Evolutionary conservation across 768 basidiomycete species (phyloP).

Genomic region (Termitomyces sp.): DNA sequence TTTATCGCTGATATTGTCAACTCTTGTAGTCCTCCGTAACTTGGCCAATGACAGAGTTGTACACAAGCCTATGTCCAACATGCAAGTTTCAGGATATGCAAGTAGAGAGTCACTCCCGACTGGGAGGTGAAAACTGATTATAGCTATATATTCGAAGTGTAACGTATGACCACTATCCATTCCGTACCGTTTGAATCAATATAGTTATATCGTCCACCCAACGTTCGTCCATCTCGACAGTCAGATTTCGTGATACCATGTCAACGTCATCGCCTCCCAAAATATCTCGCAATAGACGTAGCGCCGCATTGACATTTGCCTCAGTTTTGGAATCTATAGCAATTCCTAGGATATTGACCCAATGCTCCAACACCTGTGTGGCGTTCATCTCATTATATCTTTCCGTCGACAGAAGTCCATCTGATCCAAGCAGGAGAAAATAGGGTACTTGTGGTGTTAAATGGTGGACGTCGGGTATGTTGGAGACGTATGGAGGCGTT

Average conservation of each 20-base stretch:
- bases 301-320: slow-evolving; percentile 24
- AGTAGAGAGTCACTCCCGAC: background rate
- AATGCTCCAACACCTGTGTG: slow-evolving; percentile 3
- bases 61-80: slow-evolving; percentile 54
- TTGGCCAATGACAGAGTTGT: slow-evolving; percentile 72
- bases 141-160: background rate
- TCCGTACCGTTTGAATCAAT: slow-evolving; percentile 26
- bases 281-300: slow-evolving; percentile 35
- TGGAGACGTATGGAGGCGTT: slow-evolving; percentile 42
- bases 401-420: slow-evolving; percentile 26
- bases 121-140: background rate
- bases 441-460: slow-evolving; percentile 23
- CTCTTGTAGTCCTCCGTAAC: slow-evolving; percentile 53
- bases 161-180: background rate
- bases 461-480: slow-evolving; percentile 35
- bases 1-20: background rate
- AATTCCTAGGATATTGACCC: slow-evolving; percentile 4
- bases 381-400: slow-evolving; percentile 7
- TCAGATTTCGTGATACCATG: slow-evolving; percentile 34
- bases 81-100: slow-evolving; percentile 24
- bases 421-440: slow-evolving; percentile 38
- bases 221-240: slow-evolving; percentile 37
- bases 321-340: background rate
- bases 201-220: slow-evolving; percentile 46
- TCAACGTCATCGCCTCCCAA: slow-evolving; percentile 32